Percentiles rank a stretch among this genome's conserved stretches.
phyloP scores from a whole-genome alignment of 2,329 filamentous ascomycete species.

The Rosellinia necatrix region DNA sequence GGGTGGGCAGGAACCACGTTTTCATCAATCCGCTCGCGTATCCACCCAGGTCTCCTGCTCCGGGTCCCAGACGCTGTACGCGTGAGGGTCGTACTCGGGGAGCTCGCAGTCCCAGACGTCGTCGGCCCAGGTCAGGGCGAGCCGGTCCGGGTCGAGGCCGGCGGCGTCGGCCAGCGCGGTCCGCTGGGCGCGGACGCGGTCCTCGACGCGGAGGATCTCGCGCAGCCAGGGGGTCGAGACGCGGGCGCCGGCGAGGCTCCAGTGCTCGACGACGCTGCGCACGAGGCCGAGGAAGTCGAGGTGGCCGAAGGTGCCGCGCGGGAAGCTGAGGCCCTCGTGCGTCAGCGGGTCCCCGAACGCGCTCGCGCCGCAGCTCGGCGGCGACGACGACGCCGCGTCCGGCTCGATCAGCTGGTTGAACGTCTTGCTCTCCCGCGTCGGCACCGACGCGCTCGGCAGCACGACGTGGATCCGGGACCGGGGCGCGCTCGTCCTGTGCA shows the following conservation, averaged over 20 bases:
- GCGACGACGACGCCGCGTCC: background rate
- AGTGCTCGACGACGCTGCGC: background rate
- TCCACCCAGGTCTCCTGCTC: background rate
- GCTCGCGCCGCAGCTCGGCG: background rate
- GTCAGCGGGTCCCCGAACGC: background rate
- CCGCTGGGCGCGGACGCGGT: background rate
- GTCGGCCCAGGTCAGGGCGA: background rate
- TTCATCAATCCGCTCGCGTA: background rate
- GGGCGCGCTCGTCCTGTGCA: background rate
- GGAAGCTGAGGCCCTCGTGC: background rate
- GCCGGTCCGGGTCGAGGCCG: too few species aligned
- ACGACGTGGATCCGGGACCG: background rate
- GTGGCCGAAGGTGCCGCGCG: background rate
- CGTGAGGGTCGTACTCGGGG: conserved; percentile 3
- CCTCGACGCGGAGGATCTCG: conserved; percentile 19
- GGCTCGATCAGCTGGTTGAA: too few species aligned
- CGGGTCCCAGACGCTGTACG: background rate
- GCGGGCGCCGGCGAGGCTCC: too few species aligned
- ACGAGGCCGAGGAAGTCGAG: conserved; percentile 12
- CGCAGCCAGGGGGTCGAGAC: conserved; percentile 13
- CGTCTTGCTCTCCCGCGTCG: too few species aligned
- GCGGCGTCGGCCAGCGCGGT: background rate
- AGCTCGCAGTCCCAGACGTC: conserved; percentile 11
- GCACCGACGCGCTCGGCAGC: background rate
- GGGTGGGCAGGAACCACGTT: too few species aligned